Conservation (phyloP, 75 land plant species). For the Selaginella tamariscina region DNA sequence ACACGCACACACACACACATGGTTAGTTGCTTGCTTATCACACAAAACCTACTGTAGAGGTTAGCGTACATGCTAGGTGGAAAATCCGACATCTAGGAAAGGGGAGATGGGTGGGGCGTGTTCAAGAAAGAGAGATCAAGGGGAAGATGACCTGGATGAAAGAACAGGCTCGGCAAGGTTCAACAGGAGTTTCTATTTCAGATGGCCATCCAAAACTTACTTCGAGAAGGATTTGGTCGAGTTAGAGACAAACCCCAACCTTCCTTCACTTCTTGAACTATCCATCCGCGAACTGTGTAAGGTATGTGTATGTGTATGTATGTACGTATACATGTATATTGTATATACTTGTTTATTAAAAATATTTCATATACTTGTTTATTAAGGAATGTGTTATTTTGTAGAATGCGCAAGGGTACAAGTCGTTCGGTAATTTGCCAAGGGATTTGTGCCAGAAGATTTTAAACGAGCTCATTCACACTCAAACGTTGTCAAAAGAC, state of each 20-base stretch:
- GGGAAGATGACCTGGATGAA: conserved; percentile 40
- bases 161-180: conserved; percentile 30
- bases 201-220: conserved; percentile 52
- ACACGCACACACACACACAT: too few relatives aligned
- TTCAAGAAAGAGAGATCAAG: conserved; percentile 71
- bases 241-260: conserved; percentile 14
- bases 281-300: conserved; percentile 42
- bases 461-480: conserved; percentile 63
- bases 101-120: conserved; percentile 71
- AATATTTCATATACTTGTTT: background rate
- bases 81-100: background rate
- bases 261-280: conserved; percentile 68
- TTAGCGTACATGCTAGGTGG: background rate
- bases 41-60: too few relatives aligned
- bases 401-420: conserved; percentile 49
- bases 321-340: background rate
- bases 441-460: conserved; percentile 88
- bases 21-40: too few relatives aligned
- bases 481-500: conserved; percentile 34
- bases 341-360: background rate
- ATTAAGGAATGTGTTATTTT: background rate
- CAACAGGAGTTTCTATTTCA: conserved; percentile 51
- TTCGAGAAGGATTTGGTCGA: conserved; percentile 17
- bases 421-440: conserved; percentile 52
- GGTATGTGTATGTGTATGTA: conserved; percentile 39